These are phyloP conservation scores for Solanum hybrid DNA, from an alignment of 305 asterid species.

Conservation along the genomic window DNA sequence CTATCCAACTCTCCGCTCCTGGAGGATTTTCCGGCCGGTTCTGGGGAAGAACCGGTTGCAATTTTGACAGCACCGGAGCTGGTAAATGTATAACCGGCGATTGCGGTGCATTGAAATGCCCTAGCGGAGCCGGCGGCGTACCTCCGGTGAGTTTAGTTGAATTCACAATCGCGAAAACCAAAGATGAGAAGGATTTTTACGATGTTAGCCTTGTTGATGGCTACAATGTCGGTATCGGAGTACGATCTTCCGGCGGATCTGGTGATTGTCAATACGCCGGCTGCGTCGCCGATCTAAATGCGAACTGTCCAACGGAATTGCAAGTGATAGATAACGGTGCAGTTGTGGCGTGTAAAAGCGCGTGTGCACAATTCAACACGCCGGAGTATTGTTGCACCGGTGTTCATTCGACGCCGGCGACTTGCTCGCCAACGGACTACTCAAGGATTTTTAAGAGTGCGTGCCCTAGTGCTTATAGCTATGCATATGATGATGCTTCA, in stretches of 20 bases:
- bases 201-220: constrained; percentile 66
- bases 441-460: constrained; percentile 35
- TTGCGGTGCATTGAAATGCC: constrained; percentile 33
- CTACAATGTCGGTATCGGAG: constrained; percentile 36
- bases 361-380: constrained; percentile 38
- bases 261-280: constrained; percentile 46
- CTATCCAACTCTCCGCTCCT: constrained; percentile 39
- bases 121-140: constrained; percentile 27
- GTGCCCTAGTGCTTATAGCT: constrained; percentile 52
- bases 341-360: constrained; percentile 49
- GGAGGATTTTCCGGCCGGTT: constrained; percentile 58
- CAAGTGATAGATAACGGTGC: constrained; percentile 10
- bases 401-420: constrained; percentile 30
- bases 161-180: constrained; percentile 29
- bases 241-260: constrained; percentile 33
- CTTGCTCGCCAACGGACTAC: constrained; percentile 33
- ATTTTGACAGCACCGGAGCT: constrained; percentile 25
- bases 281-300: constrained; percentile 31
- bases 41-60: constrained; percentile 55
- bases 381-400: constrained; percentile 52
- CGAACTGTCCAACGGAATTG: constrained; percentile 36
- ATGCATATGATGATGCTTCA: constrained; percentile 55
- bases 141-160: constrained; percentile 42
- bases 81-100: constrained; percentile 46
- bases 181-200: constrained; percentile 29